phyloP scores from a whole-genome alignment of 768 basidiomycete species.

The Tulasnella sp. region DNA sequence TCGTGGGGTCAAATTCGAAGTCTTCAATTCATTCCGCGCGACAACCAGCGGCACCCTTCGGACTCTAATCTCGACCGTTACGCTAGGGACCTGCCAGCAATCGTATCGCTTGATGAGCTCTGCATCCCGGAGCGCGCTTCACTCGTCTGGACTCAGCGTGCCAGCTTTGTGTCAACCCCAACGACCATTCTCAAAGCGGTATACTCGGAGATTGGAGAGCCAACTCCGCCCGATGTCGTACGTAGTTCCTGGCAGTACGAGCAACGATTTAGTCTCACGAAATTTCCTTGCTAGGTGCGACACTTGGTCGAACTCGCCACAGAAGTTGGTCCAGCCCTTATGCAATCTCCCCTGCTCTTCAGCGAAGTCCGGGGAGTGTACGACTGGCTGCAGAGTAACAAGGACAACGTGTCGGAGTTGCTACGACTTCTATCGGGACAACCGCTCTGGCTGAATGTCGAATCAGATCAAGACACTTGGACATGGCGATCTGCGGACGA shows the following conservation, averaged over 20 bases:
- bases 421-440: background rate
- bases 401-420: background rate
- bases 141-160: slow-evolving; percentile 1
- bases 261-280: background rate
- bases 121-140: background rate
- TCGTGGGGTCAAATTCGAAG: background rate
- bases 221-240: background rate
- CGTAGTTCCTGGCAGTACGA: background rate
- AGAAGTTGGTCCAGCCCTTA: background rate
- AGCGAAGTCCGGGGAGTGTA: background rate
- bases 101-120: background rate
- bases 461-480: background rate
- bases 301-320: background rate
- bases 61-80: background rate
- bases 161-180: background rate
- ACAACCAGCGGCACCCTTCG: background rate
- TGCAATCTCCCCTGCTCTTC: background rate
- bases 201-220: background rate
- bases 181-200: background rate
- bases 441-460: background rate
- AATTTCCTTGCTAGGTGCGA: background rate
- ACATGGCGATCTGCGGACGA: background rate
- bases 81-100: background rate
- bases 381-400: background rate
- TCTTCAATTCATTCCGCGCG: background rate